A percentile compares a stretch with the other conserved stretches of the same genome.
Evolutionary conservation across 768 basidiomycete genomes (phyloP).

Genomic region (Termitomyces eurrhizus): DNA sequence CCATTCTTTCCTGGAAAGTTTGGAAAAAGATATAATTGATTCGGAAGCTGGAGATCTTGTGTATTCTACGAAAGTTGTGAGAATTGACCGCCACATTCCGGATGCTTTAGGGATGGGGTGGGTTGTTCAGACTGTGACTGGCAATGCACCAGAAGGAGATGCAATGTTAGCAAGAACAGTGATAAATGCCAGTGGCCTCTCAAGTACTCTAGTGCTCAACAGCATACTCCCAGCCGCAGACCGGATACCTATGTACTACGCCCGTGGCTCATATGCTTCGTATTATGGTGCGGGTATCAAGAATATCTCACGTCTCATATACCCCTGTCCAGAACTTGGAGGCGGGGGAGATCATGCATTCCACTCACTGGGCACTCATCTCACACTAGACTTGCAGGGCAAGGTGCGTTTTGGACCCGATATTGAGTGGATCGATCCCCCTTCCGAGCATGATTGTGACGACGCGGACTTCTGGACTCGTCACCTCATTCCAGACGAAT

Average conservation of each 20-base stretch:
- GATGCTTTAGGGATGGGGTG: slow-evolving; percentile 59
- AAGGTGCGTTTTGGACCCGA: slow-evolving; percentile 92
- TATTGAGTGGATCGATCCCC: slow-evolving; percentile 77
- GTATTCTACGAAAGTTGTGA: slow-evolving; percentile 77
- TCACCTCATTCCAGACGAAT: slow-evolving; percentile 61
- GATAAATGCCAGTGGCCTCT: slow-evolving; percentile 81
- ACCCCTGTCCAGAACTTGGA: slow-evolving; percentile 80
- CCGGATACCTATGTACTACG: slow-evolving; percentile 75
- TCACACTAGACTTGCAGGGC: slow-evolving; percentile 82
- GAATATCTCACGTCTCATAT: slow-evolving; percentile 73
- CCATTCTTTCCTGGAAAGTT: slow-evolving; percentile 78
- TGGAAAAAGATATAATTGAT: slow-evolving; percentile 79
- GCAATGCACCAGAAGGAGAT: slow-evolving; percentile 40
- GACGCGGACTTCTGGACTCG: slow-evolving; percentile 74
- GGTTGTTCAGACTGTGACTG: slow-evolving; percentile 81
- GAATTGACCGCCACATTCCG: slow-evolving; percentile 64
- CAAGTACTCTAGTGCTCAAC: slow-evolving; percentile 68
- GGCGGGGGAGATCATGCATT: slow-evolving; percentile 54
- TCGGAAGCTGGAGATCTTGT: slow-evolving; percentile 67
- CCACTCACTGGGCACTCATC: slow-evolving; percentile 87
- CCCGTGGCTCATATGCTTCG: slow-evolving; percentile 81
- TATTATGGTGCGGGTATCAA: slow-evolving; percentile 79
- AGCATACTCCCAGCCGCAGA: slow-evolving; percentile 52
- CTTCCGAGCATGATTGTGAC: slow-evolving; percentile 35
- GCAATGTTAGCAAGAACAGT: slow-evolving; percentile 70